A percentile compares a stretch with the other conserved stretches of the same genome.
Evolutionary conservation across 176 grass and related monocot species (phyloP).

Genomic region (Oryza coarctata): DNA sequence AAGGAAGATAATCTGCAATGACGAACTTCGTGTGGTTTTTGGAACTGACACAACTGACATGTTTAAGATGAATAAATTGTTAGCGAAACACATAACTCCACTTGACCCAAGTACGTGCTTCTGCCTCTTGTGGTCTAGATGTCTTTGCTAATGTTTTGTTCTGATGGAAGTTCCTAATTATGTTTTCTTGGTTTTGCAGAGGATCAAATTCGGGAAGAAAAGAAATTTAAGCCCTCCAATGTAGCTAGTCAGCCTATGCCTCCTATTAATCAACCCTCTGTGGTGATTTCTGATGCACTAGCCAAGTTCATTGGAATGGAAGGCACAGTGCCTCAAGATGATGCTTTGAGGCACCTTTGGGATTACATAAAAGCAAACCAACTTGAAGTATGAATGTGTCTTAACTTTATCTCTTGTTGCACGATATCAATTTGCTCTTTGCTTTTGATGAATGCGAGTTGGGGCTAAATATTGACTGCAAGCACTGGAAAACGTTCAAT

Average conservation of each 20-base stretch:
- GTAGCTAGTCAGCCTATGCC: slow-evolving; percentile 34
- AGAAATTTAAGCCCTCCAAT: slow-evolving; percentile 50
- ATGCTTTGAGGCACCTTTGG: slow-evolving; percentile 69
- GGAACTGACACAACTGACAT: slow-evolving; percentile 94
- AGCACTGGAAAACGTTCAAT: neutral
- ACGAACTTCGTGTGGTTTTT: slow-evolving; percentile 87
- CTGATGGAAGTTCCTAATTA: slow-evolving; percentile 9
- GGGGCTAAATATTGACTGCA: neutral
- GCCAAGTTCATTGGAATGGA: slow-evolving; percentile 78
- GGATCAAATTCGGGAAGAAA: slow-evolving; percentile 42
- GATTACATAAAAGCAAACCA: slow-evolving; percentile 92
- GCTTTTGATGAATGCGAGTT: neutral
- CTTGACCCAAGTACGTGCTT: slow-evolving; percentile 65
- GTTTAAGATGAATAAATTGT: slow-evolving; percentile 99
- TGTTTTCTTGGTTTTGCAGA: slow-evolving; percentile 46
- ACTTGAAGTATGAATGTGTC: slow-evolving; percentile 57
- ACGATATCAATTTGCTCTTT: neutral
- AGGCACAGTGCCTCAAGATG: slow-evolving; percentile 52
- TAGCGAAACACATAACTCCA: slow-evolving; percentile 93
- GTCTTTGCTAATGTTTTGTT: slow-evolving; percentile 23
- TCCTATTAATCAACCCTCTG: slow-evolving; percentile 37
- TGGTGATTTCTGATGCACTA: slow-evolving; percentile 73
- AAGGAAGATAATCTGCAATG: slow-evolving; percentile 99
- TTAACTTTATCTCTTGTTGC: slow-evolving; percentile 6
- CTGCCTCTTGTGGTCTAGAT: slow-evolving; percentile 20